These are phyloP conservation scores for Funneliformis caledonium DNA, from an alignment of 371 early-diverging fungal genomes.

Conservation along the genomic window DNA sequence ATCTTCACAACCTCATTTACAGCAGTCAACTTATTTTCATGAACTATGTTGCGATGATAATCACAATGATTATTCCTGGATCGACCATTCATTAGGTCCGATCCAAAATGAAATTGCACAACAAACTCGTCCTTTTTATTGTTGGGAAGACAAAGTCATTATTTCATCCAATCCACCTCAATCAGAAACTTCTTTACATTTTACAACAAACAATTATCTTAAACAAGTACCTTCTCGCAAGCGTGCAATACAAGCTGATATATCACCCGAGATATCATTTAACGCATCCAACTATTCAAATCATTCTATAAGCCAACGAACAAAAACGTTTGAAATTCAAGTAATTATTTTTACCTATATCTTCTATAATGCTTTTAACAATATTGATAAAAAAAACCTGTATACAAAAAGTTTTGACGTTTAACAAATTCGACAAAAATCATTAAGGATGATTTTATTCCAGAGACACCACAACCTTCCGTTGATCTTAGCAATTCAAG, in stretches of 20 bases:
- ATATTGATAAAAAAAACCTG: neutral
- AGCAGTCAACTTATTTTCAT: neutral
- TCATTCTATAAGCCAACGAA: neutral
- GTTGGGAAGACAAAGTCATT: neutral
- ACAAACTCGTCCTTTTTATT: neutral
- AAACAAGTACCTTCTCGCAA: too few relatives aligned
- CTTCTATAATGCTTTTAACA: neutral
- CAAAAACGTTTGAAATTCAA: neutral
- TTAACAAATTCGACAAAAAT: neutral
- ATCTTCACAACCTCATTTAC: neutral
- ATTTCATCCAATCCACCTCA: neutral
- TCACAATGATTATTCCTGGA: neutral
- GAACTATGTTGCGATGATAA: neutral
- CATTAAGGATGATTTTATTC: neutral
- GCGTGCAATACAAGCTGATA: neutral
- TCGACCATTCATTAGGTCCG: neutral
- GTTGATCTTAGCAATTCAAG: constrained; percentile 6
- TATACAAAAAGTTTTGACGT: neutral
- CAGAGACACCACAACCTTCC: neutral
- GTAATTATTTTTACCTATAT: neutral
- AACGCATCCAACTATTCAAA: too few relatives aligned
- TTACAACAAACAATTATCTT: neutral
- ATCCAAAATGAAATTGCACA: neutral
- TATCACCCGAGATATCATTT: neutral
- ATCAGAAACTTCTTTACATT: neutral